Evolutionary conservation across 108 stramenopile genomes (phyloP), one percentile per base, ranked within the genome.

Genomic region (Nannochloropsis oceanica): DNA sequence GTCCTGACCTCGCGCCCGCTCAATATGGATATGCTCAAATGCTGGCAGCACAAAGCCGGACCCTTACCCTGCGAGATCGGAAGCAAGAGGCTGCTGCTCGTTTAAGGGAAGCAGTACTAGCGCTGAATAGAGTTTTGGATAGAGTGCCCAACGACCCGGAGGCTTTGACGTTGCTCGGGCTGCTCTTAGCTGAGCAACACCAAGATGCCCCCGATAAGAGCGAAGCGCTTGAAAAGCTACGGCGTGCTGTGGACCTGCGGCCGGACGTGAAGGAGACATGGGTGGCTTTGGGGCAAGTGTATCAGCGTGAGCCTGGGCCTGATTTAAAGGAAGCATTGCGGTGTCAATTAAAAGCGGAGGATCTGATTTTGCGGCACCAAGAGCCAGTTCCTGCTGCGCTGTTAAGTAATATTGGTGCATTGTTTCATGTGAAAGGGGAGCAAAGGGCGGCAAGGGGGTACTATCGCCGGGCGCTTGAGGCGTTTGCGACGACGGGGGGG

Each of bases 1-100:
- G 84, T 81, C 88, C 88, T 26, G 43, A 44, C 13, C 83, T 88
- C 42, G 81, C 88, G 43, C 88, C 79, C 27, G 88, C 88, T 13
- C 88, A 88, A 79, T 85, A 88, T 43, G 88, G 88, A n/a, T 81
- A 84, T 79, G 88, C 88, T 3, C 88, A 88, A 9, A 73, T 73
- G 59, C 59, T 73, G 59, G 59, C 59, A 73, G 59, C 59, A 73
- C 59, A 73, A n/a, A 73, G 59, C 59, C 59, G 59, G 22, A 73
- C 59, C 59, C 59, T 73, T 18, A n/a, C 59, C 22, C 59, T 73
- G 59, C 18, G n/a, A 9, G 59, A 73, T n/a, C 18, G 59, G 59
- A 73, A 73, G 59, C 22, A 73, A n/a, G 59, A 73, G 59, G 59
- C 59, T 2, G 59, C n/a, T 18, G 9, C 59, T n/a, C 59, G 59